Base-by-base conservation (phyloP, 306 rosid genomes). In the Fragaria nilgerrensis region DNA sequence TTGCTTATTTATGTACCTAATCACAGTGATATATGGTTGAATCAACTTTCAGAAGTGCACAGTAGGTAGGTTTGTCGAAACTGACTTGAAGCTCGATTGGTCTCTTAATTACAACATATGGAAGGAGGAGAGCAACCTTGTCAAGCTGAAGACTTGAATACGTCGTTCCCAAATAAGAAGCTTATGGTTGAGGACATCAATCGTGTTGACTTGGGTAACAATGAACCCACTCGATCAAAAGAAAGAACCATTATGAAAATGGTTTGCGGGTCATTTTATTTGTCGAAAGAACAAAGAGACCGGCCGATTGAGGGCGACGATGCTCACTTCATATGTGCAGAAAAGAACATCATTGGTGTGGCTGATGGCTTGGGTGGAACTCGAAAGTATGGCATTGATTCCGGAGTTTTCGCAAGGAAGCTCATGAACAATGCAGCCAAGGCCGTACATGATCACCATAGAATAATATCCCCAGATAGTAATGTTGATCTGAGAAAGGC, bases 341-440 rank as follows among this genome's bases (percentile, higher is more conserved):
- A 53, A 16, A 55, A 62, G 55, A 23, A 79, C 23, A 59, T 53
- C 0, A 52, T 79, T 6, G 67, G 82, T 17, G 68, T 72, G 43
- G 82, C 73, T 1, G 78, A 79, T 8, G 77, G 82, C 2, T 47
- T 64, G 1, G 77, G 82, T 7, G 58, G 77, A 29, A 48, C 56
- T 53, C 53, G 9, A 5, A 37, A 12, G 43, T 8, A 47, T 0
- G 82, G 82, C 45, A 47, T 79, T 2, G 82, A 72, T n/a, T 29
- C 82, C 2, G 74, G 82, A 3, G 22, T 47, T 41, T 79, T 36
- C 45, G 78, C 82, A 12, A 39, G 22, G n/a, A 14, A 25, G 36
- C 74, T 79, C 73, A 79, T 72, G 73, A 1, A 2, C 44, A 49
- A 53, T 39, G 41, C 77, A 3, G 25, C 14, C 43, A 3, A 2